Percentiles rank a stretch among this genome's conserved stretches.
These are phyloP conservation scores for Zopfochytrium polystomum DNA, from an alignment of 371 early-diverging fungal species.

Conservation along the genomic window DNA sequence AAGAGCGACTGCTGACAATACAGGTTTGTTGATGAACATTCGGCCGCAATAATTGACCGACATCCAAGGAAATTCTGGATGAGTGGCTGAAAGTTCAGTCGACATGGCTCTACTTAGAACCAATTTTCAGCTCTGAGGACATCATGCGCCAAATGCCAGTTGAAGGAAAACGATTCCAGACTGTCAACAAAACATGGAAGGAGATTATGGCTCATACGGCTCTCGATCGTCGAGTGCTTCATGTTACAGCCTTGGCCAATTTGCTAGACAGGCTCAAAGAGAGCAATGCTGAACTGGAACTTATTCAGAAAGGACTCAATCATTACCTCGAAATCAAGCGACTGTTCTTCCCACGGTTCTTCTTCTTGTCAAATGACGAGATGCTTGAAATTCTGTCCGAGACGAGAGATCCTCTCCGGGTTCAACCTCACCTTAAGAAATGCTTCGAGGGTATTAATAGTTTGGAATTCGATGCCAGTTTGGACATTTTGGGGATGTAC, in stretches of 20 bases:
- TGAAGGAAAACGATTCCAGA: conserved; percentile 50
- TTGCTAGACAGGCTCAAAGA: conserved; percentile 42
- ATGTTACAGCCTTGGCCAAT: conserved; percentile 48
- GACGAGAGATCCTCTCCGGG: conserved; percentile 50
- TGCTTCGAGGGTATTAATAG: conserved; percentile 56
- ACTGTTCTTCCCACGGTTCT: conserved; percentile 52
- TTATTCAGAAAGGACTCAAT: conserved; percentile 56
- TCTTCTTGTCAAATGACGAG: conserved; percentile 58
- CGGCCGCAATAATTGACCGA: neutral
- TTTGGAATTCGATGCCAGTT: conserved; percentile 46
- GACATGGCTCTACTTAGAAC: conserved; percentile 56
- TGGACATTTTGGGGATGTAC: conserved; percentile 51
- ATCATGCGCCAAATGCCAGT: conserved; percentile 59
- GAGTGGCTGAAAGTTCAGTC: conserved; percentile 58
- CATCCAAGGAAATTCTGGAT: conserved; percentile 47
- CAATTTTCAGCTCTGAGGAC: conserved; percentile 57
- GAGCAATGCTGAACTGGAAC: conserved; percentile 51
- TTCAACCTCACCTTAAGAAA: conserved; percentile 58
- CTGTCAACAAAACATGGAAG: conserved; percentile 55
- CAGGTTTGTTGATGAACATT: conserved; percentile 30
- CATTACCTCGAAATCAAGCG: conserved; percentile 57
- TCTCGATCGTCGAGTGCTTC: conserved; percentile 40
- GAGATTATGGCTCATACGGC: conserved; percentile 50
- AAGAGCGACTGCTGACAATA: conserved; percentile 41
- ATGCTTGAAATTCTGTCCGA: conserved; percentile 56